Percentiles rank a stretch among this genome's conserved stretches.
Conservation (phyloP, 2,329 filamentous ascomycete species). For the Onygenales sp. region DNA sequence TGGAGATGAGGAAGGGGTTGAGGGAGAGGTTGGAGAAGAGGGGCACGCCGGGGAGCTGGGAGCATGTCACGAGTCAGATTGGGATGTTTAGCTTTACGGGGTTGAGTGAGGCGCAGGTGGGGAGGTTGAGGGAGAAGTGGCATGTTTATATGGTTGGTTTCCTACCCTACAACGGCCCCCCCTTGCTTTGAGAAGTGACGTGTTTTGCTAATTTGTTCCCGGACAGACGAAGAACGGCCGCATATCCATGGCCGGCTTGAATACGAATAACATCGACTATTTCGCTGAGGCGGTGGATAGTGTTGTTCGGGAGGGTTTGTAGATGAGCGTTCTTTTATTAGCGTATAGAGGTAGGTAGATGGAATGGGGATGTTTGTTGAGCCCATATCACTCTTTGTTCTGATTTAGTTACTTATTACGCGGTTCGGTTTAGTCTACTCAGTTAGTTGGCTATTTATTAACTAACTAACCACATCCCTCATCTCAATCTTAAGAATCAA, state of each 20-base stretch:
- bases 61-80: slow-evolving; percentile 97
- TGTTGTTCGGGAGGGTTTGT: slow-evolving; percentile 50
- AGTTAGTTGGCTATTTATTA: too few relatives aligned
- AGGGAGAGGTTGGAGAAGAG: slow-evolving; percentile 72
- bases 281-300: slow-evolving; percentile 83
- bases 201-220: not conserved
- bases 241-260: slow-evolving; percentile 97
- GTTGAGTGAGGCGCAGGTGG: slow-evolving; percentile 40
- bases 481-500: too few relatives aligned
- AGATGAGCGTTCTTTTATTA: not conserved
- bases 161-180: not conserved
- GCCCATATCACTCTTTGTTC: too few relatives aligned
- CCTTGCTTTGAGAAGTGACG: not conserved
- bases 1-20: slow-evolving; percentile 74
- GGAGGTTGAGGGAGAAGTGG: slow-evolving; percentile 37
- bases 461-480: too few relatives aligned
- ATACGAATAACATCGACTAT: slow-evolving; percentile 85
- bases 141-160: slow-evolving; percentile 40
- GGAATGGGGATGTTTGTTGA: too few relatives aligned
- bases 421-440: too few relatives aligned
- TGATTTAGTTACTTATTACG: too few relatives aligned
- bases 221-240: slow-evolving; percentile 81
- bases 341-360: not conserved
- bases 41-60: slow-evolving; percentile 82
- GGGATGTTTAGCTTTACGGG: slow-evolving; percentile 92